Evolutionary conservation across 176 grass and related monocot genomes (phyloP), one percentile per base, ranked within the genome.

Genomic region (Thinopyrum elongatum): DNA sequence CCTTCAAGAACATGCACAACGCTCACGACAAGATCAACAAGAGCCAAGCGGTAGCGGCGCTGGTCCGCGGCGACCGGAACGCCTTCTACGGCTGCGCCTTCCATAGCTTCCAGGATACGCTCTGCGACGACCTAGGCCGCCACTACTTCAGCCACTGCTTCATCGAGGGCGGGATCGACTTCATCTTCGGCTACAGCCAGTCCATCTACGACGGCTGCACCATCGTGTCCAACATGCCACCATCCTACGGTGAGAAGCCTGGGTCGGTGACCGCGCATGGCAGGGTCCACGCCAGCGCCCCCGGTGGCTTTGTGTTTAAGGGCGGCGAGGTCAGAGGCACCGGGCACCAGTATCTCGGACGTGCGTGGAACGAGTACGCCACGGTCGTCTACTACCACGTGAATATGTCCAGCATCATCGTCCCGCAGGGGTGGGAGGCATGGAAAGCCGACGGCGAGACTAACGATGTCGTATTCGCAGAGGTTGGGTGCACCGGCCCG

Each of bases 161-260:
- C 64, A 75, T 97, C 65, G 46, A 80, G 35, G 94, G 94, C 74
- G 93, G 65, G 46, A 73, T 97, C 23, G 94, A 97, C 51, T 94
- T 97, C 82, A 84, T 97, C 87, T 97, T 97, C 58, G 94, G 92
- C 65, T 90, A 68, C 16, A 87, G 79, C 77, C 94, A 97, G 73
- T 97, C 94, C 11, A 66, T 97, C 58, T 97, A 93, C 53, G 79
- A 97, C 21, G 65, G 23, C 11, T 94, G 87, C 73, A 66, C 38
- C 7, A 8, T 95, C 6, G 21, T 38, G 11, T 92, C 90, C 3
- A 17, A 4, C 55, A 85, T 83, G 70, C 80, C 79, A 11, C 22
- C 67, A 9, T n/a, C 13, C 28, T 25, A 58, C 53, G 17, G 53
- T 19, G 0, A 8, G 19, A 8, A 22, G 0, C 53, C 53, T 2